These are phyloP conservation scores for Craterostigma plantagineum DNA, from an alignment of 257 asterid species.

Conservation along the genomic window DNA sequence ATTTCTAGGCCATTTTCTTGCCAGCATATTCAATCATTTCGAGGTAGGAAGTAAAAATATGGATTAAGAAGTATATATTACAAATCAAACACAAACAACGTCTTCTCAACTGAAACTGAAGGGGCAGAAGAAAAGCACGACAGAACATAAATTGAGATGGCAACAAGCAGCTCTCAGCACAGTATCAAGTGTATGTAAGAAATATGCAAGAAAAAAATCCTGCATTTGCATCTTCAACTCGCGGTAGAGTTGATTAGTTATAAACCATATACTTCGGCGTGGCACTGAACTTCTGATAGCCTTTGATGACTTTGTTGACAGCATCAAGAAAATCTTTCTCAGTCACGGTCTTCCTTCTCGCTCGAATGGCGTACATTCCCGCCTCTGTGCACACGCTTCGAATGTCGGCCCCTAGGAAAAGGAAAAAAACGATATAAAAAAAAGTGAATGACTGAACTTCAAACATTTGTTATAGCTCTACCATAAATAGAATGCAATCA, in stretches of 20 bases:
- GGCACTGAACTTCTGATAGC: conserved; percentile 84
- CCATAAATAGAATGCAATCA: neutral
- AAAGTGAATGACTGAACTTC: neutral
- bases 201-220: neutral
- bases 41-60: too few relatives aligned
- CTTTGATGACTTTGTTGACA: conserved; percentile 80
- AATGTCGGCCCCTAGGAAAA: conserved; percentile 35
- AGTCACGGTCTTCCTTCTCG: conserved; percentile 73
- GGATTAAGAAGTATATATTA: too few relatives aligned
- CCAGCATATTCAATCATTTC: too few relatives aligned
- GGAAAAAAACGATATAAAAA: neutral
- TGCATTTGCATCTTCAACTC: neutral
- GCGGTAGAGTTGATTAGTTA: conserved; percentile 16
- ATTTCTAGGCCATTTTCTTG: too few relatives aligned
- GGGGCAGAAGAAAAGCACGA: too few relatives aligned
- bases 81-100: too few relatives aligned
- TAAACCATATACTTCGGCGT: conserved; percentile 91
- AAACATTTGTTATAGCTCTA: too few relatives aligned
- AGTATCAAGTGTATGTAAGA: neutral
- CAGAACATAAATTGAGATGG: neutral
- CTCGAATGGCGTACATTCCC: conserved; percentile 80
- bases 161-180: too few relatives aligned
- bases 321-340: conserved; percentile 91
- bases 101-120: too few relatives aligned
- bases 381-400: conserved; percentile 90